A percentile compares a stretch with the other conserved stretches of the same genome.
Evolutionary conservation across 2,329 filamentous ascomycete species (phyloP).

Genomic region (Botrytis tulipae): DNA sequence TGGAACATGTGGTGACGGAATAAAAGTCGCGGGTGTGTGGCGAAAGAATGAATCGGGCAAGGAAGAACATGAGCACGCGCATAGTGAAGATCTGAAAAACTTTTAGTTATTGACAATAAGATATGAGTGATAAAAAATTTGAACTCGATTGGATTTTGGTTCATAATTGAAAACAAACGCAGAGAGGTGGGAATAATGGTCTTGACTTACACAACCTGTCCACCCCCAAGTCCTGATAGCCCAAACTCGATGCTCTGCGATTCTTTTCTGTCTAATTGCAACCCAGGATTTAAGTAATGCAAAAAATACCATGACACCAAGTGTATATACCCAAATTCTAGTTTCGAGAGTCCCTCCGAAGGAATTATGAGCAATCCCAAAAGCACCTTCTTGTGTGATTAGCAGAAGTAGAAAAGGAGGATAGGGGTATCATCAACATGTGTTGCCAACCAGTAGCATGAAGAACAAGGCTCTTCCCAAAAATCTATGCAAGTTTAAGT

Average conservation of each 20-base stretch:
- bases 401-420: neutral
- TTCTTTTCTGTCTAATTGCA: neutral
- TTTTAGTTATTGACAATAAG: neutral
- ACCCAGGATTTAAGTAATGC: constrained; percentile 1
- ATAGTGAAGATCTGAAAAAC: neutral
- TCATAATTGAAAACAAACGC: no score
- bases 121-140: neutral
- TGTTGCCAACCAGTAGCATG: neutral
- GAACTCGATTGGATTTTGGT: no score
- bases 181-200: neutral
- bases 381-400: neutral
- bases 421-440: neutral
- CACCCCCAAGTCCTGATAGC: constrained; percentile 20
- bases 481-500: neutral
- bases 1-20: constrained; percentile 2
- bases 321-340: constrained; percentile 10
- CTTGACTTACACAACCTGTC: neutral
- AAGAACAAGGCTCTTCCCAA: neutral
- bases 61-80: neutral
- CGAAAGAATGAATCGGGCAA: neutral
- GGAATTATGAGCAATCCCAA: constrained; percentile 8
- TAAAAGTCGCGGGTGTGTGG: constrained; percentile 4
- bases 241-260: constrained; percentile 1
- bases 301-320: neutral
- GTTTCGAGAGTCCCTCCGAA: constrained; percentile 15